Evolutionary conservation across 441 rosid genomes (phyloP), one percentile per base, ranked within the genome.

Genomic region (Erodium trifolium): DNA sequence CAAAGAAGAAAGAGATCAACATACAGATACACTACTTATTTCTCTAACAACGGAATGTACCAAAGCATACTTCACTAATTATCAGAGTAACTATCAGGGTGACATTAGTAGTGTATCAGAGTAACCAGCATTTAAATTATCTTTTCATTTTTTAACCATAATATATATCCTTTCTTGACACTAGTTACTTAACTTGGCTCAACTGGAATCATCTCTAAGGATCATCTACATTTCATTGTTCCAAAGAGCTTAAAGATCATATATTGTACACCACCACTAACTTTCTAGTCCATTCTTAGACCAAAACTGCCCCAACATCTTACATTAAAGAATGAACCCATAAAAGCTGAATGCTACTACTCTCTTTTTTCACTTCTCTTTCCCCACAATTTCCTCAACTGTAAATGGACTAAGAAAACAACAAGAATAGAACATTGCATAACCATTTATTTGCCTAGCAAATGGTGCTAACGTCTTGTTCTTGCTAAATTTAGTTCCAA

Each of bases 11-110:
- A 23, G 27, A 23, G 27, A 23, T 67, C n/a, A 68, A 55, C 35
- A 67, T 14, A 73, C 47, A 70, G 47, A 49, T 17, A 55, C 31
- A 14, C 57, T 35, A 45, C 65, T 35, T 53, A n/a, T 66, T 23
- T 17, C 35, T 57, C 17, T 11, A 41, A 18, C 3, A 11, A 70
- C 17, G 16, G 23, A 34, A 13, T 12, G 10, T 11, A 10, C 16
- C 45, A 27, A 23, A 62, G 27, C 35, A 29, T 9, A 3, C 35
- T 62, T 19, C 35, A 62, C 34, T 62, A 63, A 19, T 59, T 29
- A 29, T 12, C 39, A 63, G 41, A 27, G 12, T 62, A 23, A 23
- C 27, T 23, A 23, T 23, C 27, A 23, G 27, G 2, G 27, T 23
- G 65, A 5, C 64, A 59, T 59, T 18, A 59, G 29, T 59, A 59